These are phyloP conservation scores for Kodamaea jinghongensis DNA, from an alignment of 805 yeast species.

Conservation along the genomic window DNA sequence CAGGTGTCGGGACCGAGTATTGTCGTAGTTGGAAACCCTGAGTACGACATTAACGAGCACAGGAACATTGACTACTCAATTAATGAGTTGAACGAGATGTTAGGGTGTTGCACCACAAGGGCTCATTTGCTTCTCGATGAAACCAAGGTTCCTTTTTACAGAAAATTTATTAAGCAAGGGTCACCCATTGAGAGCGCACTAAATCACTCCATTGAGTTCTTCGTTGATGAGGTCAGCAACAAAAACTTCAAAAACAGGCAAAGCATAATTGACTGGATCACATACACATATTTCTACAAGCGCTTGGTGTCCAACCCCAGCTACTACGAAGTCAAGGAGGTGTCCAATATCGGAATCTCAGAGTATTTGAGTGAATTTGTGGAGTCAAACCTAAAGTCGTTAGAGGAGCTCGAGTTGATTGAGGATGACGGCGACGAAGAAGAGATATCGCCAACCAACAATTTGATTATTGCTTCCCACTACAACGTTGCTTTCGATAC, in stretches of 20 bases:
- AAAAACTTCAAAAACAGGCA: slow-evolving; percentile 65
- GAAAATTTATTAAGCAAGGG: slow-evolving; percentile 67
- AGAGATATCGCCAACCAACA: slow-evolving; percentile 57
- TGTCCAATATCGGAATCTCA: slow-evolving; percentile 66
- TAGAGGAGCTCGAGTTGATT: slow-evolving; percentile 55
- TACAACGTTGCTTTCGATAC: slow-evolving; percentile 64
- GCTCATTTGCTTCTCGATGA: slow-evolving; percentile 58
- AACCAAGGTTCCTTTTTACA: slow-evolving; percentile 59
- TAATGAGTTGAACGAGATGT: slow-evolving; percentile 63
- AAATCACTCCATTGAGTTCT: slow-evolving; percentile 56
- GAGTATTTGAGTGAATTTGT: slow-evolving; percentile 81
- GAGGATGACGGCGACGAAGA: slow-evolving; percentile 40
- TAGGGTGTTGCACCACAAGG: slow-evolving; percentile 36
- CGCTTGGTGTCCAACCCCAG: slow-evolving; percentile 82
- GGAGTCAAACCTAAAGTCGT: slow-evolving; percentile 65
- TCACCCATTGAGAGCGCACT: slow-evolving; percentile 83
- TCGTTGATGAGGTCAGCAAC: slow-evolving; percentile 71
- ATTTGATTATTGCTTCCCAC: slow-evolving; percentile 73
- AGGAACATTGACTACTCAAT: slow-evolving; percentile 67
- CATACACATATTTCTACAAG: slow-evolving; percentile 79
- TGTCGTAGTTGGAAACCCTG: slow-evolving; percentile 67
- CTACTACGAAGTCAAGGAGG: slow-evolving; percentile 75
- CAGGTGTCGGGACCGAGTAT: slow-evolving; percentile 56
- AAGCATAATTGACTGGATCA: slow-evolving; percentile 88
- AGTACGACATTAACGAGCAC: slow-evolving; percentile 71